Conservation (phyloP, 2,329 filamentous ascomycete species). For the Penicillium sp. region DNA sequence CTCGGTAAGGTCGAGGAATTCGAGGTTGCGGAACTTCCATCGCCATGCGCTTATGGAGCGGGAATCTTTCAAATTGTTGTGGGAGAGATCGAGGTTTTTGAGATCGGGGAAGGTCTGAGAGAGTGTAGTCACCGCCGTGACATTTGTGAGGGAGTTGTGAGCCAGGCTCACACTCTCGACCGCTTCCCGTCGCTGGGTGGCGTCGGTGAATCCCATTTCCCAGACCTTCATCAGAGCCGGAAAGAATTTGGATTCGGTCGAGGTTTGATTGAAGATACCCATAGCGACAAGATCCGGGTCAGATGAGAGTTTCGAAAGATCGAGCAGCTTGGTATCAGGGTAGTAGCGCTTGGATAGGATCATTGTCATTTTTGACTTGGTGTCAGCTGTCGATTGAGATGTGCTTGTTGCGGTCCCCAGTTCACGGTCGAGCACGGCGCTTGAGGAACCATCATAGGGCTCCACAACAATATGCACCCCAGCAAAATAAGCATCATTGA, state of each 20-base stretch:
- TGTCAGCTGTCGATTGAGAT: constrained; percentile 50
- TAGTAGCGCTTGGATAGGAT: constrained; percentile 74
- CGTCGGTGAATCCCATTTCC: constrained; percentile 66
- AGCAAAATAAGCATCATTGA: constrained; percentile 65
- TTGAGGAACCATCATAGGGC: constrained; percentile 40
- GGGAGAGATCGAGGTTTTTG: constrained; percentile 80
- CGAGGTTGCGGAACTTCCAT: constrained; percentile 68
- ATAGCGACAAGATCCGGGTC: constrained; percentile 67
- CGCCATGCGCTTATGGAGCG: constrained; percentile 69
- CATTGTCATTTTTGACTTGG: constrained; percentile 61
- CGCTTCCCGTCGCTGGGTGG: constrained; percentile 66
- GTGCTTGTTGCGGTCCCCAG: constrained; percentile 26
- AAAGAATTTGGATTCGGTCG: constrained; percentile 79
- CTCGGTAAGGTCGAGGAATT: constrained; percentile 71
- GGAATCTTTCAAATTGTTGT: constrained; percentile 68
- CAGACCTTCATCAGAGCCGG: constrained; percentile 84
- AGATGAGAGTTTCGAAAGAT: constrained; percentile 69
- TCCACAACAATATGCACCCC: constrained; percentile 53
- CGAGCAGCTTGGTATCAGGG: constrained; percentile 64
- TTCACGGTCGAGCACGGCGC: constrained; percentile 17
- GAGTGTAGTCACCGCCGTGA: constrained; percentile 66
- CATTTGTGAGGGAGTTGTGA: constrained; percentile 69
- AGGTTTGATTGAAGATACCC: constrained; percentile 67
- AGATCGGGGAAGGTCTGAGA: constrained; percentile 76
- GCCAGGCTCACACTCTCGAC: constrained; percentile 77